Evolutionary conservation across 345 rosid species (phyloP).

Genomic region (Psidium guajava): DNA sequence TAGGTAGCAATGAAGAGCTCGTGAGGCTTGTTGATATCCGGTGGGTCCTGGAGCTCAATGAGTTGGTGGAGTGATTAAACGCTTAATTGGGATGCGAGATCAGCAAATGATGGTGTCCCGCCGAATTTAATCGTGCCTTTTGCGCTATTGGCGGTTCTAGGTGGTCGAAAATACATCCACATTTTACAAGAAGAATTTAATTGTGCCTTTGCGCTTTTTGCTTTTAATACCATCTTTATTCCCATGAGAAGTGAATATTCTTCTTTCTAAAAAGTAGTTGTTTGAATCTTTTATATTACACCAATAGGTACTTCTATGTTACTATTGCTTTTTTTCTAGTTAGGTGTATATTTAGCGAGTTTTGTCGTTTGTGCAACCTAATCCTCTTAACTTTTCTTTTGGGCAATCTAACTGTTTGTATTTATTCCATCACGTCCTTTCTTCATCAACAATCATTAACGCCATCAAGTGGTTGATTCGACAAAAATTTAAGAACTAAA

Average conservation of each 20-base stretch:
- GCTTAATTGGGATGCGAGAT: neutral
- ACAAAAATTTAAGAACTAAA: neutral
- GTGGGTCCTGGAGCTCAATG: neutral
- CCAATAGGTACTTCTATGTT: neutral
- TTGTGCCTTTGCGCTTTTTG: neutral
- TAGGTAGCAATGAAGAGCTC: neutral
- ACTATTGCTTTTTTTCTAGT: neutral
- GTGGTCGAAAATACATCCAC: neutral
- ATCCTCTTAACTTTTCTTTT: neutral
- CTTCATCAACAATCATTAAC: neutral
- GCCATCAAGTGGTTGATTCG: neutral
- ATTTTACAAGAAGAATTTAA: neutral
- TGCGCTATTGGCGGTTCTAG: neutral
- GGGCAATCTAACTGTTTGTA: neutral
- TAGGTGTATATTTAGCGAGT: neutral
- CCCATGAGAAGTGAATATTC: neutral
- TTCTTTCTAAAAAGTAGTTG: neutral
- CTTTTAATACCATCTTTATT: neutral
- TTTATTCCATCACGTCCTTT: neutral
- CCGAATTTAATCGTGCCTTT: neutral
- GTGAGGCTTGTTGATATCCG: neutral
- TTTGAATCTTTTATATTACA: neutral
- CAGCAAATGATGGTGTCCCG: neutral
- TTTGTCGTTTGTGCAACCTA: neutral
- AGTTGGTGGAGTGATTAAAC: neutral